Percentiles rank a stretch among this genome's conserved stretches.
Conservation (phyloP, 805 yeast species). For the Sugiyamaella smithiae region DNA sequence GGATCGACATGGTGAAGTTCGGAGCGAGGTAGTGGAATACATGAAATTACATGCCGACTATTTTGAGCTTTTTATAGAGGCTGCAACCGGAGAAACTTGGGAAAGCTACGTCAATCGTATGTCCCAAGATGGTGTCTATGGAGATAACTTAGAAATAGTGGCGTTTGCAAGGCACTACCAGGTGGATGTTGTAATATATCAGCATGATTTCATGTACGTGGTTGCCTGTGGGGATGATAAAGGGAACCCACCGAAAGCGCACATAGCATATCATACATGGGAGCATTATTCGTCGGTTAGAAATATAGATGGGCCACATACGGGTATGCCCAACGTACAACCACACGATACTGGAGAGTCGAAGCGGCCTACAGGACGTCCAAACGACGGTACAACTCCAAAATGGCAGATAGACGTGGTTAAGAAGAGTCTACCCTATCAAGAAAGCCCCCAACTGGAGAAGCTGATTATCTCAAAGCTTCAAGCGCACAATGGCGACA, state of each 20-base stretch:
- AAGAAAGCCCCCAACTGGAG: conserved; percentile 22
- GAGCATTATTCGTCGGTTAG: conserved; percentile 44
- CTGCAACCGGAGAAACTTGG: conserved; percentile 33
- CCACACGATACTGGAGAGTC: conserved; percentile 8
- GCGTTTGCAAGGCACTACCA: conserved; percentile 37
- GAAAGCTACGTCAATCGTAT: conserved; percentile 34
- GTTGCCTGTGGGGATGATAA: conserved; percentile 26
- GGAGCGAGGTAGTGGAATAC: conserved; percentile 34
- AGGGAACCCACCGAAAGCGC: conserved; percentile 22
- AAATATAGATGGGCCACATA: conserved; percentile 37
- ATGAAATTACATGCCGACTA: conserved; percentile 31
- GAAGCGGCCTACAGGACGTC: background rate
- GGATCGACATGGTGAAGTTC: conserved; percentile 28
- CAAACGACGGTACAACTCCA: conserved; percentile 18
- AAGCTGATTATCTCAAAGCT: conserved; percentile 14
- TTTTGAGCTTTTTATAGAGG: conserved; percentile 35
- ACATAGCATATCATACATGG: conserved; percentile 43
- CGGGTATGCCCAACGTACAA: conserved; percentile 29
- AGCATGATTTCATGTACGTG: conserved; percentile 36
- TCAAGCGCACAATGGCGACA: conserved; percentile 26
- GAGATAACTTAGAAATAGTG: conserved; percentile 42
- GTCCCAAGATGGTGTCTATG: conserved; percentile 40
- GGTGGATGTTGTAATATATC: conserved; percentile 38
- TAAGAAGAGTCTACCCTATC: conserved; percentile 26
- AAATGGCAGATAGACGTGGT: conserved; percentile 33